A percentile compares a stretch with the other conserved stretches of the same genome.
Conservation (phyloP, 1,284 basidiomycete species). For the Singerocomus inundabilis region DNA sequence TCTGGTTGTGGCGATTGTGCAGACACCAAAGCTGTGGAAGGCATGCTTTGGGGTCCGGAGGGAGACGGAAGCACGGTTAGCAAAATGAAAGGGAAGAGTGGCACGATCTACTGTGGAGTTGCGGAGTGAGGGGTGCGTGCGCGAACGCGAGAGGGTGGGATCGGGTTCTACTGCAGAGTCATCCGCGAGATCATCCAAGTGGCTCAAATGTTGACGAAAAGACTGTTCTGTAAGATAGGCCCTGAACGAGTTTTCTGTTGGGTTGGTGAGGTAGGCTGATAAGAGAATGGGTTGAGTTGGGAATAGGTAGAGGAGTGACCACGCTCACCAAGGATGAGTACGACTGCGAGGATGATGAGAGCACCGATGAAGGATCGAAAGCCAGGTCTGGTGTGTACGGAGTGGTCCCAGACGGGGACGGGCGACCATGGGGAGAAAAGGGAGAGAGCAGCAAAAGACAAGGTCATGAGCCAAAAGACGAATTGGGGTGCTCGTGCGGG, state of each 20-base stretch:
- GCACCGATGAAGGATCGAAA: slow-evolving; percentile 66
- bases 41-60: slow-evolving; percentile 92
- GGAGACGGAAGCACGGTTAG: slow-evolving; percentile 87
- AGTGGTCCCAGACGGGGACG: slow-evolving; percentile 47
- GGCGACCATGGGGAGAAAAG: slow-evolving; percentile 59
- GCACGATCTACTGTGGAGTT: slow-evolving; percentile 26
- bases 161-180: slow-evolving; percentile 41
- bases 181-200: slow-evolving; percentile 71
- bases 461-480: slow-evolving; percentile 55
- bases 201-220: slow-evolving; percentile 89
- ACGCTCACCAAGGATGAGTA: slow-evolving; percentile 68
- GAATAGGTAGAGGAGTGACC: not conserved
- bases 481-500: slow-evolving; percentile 16
- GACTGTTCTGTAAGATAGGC: slow-evolving; percentile 94
- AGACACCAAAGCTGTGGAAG: slow-evolving; percentile 80
- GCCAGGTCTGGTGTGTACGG: slow-evolving; percentile 56
- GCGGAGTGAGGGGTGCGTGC: slow-evolving; percentile 30
- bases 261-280: slow-evolving; percentile 90
- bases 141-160: slow-evolving; percentile 33
- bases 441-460: slow-evolving; percentile 60
- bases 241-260: slow-evolving; percentile 88
- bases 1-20: slow-evolving; percentile 68
- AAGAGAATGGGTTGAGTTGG: slow-evolving; percentile 11
- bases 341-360: slow-evolving; percentile 62
- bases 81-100: slow-evolving; percentile 74